Conservation (phyloP, 257 asterid genomes). For the Fraxinus americana region DNA sequence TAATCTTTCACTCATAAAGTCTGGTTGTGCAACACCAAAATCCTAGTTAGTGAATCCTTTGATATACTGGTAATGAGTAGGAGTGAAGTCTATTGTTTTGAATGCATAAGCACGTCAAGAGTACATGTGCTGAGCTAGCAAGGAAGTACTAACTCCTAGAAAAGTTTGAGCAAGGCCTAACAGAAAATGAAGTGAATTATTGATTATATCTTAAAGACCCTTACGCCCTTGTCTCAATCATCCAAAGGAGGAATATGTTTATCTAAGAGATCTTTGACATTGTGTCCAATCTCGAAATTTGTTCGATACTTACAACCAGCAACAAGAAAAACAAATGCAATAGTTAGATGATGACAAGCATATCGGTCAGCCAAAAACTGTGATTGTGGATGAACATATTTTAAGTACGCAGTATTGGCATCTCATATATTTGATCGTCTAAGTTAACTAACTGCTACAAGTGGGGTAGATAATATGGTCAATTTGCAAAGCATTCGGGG, state of each 20-base stretch:
- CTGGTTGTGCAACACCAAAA: too few species aligned
- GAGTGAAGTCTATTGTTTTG: conserved; percentile 14
- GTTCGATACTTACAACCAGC: not conserved
- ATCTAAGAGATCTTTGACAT: not conserved
- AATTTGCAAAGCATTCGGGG: too few species aligned
- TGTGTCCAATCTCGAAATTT: not conserved
- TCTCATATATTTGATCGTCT: too few species aligned
- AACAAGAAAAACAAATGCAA: not conserved
- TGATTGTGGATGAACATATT: too few species aligned
- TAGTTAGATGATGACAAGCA: too few species aligned
- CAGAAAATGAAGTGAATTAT: conserved; percentile 21
- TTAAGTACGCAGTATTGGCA: too few species aligned
- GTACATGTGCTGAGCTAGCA: conserved; percentile 19
- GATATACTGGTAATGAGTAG: conserved; percentile 4
- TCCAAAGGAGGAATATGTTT: not conserved
- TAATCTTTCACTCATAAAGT: not conserved
- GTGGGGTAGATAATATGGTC: not conserved
- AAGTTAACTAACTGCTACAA: not conserved
- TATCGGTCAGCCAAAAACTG: too few species aligned
- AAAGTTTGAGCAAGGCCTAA: conserved; percentile 21
- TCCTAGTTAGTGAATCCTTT: too few species aligned
- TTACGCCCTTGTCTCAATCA: not conserved
- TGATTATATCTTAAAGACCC: not conserved
- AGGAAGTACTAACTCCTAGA: conserved; percentile 17
- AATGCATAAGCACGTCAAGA: conserved; percentile 11